These are phyloP conservation scores for Pulchroboletus neoregius DNA, from an alignment of 1,284 basidiomycete species.

Conservation along the genomic window DNA sequence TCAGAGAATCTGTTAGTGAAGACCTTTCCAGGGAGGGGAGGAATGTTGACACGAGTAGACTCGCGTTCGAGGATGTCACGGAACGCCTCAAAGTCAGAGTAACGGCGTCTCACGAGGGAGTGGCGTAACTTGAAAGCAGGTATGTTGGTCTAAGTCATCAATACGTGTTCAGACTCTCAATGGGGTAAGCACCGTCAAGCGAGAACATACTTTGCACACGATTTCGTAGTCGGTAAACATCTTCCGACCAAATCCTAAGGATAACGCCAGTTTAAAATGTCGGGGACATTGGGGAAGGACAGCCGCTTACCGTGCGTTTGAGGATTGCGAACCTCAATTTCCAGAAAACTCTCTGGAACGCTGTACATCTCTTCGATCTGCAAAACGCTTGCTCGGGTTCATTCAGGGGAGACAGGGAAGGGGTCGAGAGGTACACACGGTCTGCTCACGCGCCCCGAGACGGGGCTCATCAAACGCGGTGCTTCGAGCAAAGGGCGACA, in stretches of 20 bases:
- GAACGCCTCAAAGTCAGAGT: conserved; percentile 99
- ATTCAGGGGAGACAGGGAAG: conserved; percentile 23
- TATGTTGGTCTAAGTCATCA: conserved; percentile 80
- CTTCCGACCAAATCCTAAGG: conserved; percentile 87
- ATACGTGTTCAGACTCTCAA: background rate
- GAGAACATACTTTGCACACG: conserved; percentile 76
- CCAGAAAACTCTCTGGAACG: conserved; percentile 94
- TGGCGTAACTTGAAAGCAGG: conserved; percentile 97
- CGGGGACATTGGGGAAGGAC: background rate
- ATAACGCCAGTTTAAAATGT: conserved; percentile 2
- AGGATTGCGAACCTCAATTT: conserved; percentile 96
- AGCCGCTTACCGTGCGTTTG: conserved; percentile 83
- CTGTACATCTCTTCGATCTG: conserved; percentile 99
- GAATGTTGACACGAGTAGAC: conserved; percentile 95
- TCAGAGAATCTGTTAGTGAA: conserved; percentile 97
- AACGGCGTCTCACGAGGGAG: conserved; percentile 90
- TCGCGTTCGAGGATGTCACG: conserved; percentile 97
- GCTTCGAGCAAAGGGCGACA: conserved; percentile 78
- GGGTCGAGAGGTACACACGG: conserved; percentile 49
- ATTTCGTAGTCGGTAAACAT: conserved; percentile 99
- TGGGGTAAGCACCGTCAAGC: background rate
- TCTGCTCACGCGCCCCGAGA: conserved; percentile 71
- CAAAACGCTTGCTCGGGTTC: conserved; percentile 34
- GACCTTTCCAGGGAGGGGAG: conserved; percentile 93
- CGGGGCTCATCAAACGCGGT: conserved; percentile 72